phyloP scores from a whole-genome alignment of 805 yeast species.

The Wickerhamomyces sydowiorum region DNA sequence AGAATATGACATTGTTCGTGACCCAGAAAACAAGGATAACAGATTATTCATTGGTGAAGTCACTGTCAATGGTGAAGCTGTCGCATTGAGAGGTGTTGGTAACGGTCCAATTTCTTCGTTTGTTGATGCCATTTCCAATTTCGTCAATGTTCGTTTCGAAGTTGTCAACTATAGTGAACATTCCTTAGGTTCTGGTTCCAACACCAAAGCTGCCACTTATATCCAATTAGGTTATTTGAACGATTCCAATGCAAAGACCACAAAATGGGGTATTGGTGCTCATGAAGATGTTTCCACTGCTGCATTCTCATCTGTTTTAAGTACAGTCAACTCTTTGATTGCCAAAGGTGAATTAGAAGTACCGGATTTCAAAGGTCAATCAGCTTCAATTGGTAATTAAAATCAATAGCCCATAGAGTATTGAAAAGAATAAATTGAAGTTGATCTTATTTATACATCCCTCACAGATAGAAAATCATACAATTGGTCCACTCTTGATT shows the following conservation, averaged over 20 bases:
- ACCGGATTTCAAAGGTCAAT: neutral
- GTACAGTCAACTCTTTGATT: slow-evolving; percentile 47
- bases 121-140: slow-evolving; percentile 53
- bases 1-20: slow-evolving; percentile 35
- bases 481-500: too few species aligned
- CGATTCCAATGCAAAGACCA: slow-evolving; percentile 32
- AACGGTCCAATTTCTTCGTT: slow-evolving; percentile 78
- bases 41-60: slow-evolving; percentile 39
- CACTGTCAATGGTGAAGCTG: slow-evolving; percentile 25
- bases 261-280: slow-evolving; percentile 88
- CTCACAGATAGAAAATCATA: neutral
- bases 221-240: slow-evolving; percentile 51
- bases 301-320: slow-evolving; percentile 61
- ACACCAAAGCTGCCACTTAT: slow-evolving; percentile 70
- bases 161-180: slow-evolving; percentile 68
- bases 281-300: slow-evolving; percentile 88
- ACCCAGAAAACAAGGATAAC: slow-evolving; percentile 30
- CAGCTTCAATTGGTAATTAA: neutral
- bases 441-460: neutral
- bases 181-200: slow-evolving; percentile 65
- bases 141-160: slow-evolving; percentile 48
- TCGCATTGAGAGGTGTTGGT: slow-evolving; percentile 51
- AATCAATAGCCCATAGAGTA: too few species aligned
- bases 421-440: neutral
- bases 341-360: slow-evolving; percentile 15